Evolutionary conservation across 305 asterid genomes (phyloP).

Genomic region (Fraxinus albicans): DNA sequence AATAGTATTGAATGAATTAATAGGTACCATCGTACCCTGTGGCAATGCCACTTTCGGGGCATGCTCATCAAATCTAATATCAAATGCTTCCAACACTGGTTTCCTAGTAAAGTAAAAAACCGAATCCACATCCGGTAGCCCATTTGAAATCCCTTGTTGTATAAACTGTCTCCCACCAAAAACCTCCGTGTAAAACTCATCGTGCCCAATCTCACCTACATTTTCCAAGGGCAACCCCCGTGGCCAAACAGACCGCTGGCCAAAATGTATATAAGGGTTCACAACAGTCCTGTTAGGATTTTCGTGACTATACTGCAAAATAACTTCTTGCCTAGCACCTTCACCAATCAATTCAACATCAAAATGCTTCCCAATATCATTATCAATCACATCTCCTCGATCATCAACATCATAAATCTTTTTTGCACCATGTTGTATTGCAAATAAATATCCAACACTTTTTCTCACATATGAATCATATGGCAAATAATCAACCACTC

Average conservation of each 20-base stretch:
- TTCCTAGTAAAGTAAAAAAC: slow-evolving; percentile 94
- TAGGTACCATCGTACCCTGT: slow-evolving; percentile 90
- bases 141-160: slow-evolving; percentile 95
- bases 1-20: slow-evolving; percentile 89
- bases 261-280: slow-evolving; percentile 94
- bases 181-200: slow-evolving; percentile 83
- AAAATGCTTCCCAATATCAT: slow-evolving; percentile 83
- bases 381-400: slow-evolving; percentile 83
- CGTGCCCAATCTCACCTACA: slow-evolving; percentile 88
- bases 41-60: slow-evolving; percentile 97
- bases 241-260: slow-evolving; percentile 97
- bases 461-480: slow-evolving; percentile 96
- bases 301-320: slow-evolving; percentile 89
- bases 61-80: slow-evolving; percentile 75
- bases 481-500: slow-evolving; percentile 87
- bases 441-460: slow-evolving; percentile 87
- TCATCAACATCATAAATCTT: slow-evolving; percentile 89
- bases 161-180: slow-evolving; percentile 93
- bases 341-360: slow-evolving; percentile 89
- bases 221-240: slow-evolving; percentile 95
- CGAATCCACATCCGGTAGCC: slow-evolving; percentile 95
- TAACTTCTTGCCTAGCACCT: slow-evolving; percentile 81
- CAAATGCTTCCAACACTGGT: slow-evolving; percentile 72
- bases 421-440: slow-evolving; percentile 96
- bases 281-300: slow-evolving; percentile 84